Percentiles rank a stretch among this genome's conserved stretches.
Evolutionary conservation across 2,329 filamentous ascomycete species (phyloP).

Genomic region (Pseudonectria buxi): DNA sequence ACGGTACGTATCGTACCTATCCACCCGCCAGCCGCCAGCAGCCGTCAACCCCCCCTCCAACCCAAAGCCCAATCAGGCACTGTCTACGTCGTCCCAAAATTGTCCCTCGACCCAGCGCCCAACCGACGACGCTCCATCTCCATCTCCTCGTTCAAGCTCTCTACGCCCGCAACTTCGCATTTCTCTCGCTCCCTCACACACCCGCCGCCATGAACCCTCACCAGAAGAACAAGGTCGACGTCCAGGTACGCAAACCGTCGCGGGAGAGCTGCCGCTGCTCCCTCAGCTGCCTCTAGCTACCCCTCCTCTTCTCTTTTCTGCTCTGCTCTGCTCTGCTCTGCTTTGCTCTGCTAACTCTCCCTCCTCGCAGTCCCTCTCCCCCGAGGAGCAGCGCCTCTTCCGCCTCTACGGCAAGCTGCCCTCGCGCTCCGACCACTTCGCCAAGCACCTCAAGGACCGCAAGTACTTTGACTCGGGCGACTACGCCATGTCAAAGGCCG

Average conservation of each 20-base stretch:
- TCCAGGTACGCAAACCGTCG: slow-evolving; percentile 62
- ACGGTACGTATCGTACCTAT: no score
- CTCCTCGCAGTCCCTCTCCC: slow-evolving; percentile 66
- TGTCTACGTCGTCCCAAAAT: no score
- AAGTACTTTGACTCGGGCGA: slow-evolving; percentile 98
- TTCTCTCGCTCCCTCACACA: not conserved
- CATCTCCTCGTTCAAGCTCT: not conserved
- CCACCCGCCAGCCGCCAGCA: no score
- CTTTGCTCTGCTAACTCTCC: slow-evolving; percentile 13
- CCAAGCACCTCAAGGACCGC: slow-evolving; percentile 98
- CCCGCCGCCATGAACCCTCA: slow-evolving; percentile 74
- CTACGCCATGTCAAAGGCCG: slow-evolving; percentile 94
- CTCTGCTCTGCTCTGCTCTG: slow-evolving; percentile 1
- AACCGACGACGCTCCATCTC: no score
- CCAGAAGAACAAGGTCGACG: slow-evolving; percentile 97
- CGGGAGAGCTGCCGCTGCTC: slow-evolving; percentile 1
- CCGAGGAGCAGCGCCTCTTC: slow-evolving; percentile 94
- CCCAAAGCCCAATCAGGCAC: no score
- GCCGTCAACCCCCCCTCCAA: no score
- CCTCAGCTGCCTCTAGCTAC: slow-evolving; percentile 9
- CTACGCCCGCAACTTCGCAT: slow-evolving; percentile 1
- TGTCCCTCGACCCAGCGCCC: no score
- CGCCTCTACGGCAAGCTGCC: slow-evolving; percentile 97
- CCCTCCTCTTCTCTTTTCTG: slow-evolving; percentile 4
- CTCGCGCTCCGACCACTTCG: slow-evolving; percentile 89